Percentiles rank a stretch among this genome's conserved stretches.
Conservation (phyloP, 129 eudicot species). For the Oenanthe sinensis region DNA sequence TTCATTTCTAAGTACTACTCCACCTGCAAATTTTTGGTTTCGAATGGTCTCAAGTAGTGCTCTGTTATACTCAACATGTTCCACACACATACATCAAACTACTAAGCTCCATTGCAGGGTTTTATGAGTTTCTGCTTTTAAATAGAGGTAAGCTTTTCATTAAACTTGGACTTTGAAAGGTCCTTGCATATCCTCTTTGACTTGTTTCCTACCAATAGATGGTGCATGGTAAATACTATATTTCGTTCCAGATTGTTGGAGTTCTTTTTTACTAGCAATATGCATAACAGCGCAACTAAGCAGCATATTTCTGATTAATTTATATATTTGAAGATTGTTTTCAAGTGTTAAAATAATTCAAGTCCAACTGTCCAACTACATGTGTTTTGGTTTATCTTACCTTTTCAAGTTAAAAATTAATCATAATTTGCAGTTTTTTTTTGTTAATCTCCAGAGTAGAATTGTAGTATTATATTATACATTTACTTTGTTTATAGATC, state of each 20-base stretch:
- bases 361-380: constrained; percentile 1
- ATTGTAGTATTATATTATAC: not conserved
- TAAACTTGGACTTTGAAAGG: not conserved
- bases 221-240: not conserved
- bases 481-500: constrained; percentile 1
- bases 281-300: not conserved
- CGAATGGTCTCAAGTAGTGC: not conserved
- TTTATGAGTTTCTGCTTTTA: constrained; percentile 14
- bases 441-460: not conserved
- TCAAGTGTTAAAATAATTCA: not conserved
- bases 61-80: too few relatives aligned
- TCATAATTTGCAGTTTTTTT: not conserved
- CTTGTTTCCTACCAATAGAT: not conserved
- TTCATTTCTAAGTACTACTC: not conserved
- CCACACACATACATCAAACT: not conserved
- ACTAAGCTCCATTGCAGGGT: constrained; percentile 3
- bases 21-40: not conserved
- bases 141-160: constrained; percentile 20
- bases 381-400: not conserved
- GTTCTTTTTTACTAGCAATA: not conserved
- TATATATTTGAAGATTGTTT: not conserved
- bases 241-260: not conserved
- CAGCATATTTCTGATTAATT: not conserved
- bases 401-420: not conserved
- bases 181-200: not conserved